Base-by-base conservation (phyloP, 371 early-diverging fungal species). In the Syncephalastrum racemosum region DNA sequence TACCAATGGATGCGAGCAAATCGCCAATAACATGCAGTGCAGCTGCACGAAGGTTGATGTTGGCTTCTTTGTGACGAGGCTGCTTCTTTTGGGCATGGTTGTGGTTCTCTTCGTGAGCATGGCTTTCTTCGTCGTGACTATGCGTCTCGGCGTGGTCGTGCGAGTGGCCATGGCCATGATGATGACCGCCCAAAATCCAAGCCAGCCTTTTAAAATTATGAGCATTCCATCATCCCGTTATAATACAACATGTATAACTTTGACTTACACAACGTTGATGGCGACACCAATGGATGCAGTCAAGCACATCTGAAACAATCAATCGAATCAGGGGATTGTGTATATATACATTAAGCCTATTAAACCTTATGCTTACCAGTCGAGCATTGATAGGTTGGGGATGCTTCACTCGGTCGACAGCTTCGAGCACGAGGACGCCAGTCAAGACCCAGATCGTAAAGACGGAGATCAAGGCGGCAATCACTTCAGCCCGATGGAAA, bases 21-120 rank as follows among this genome's bases (percentile, higher is more conserved):
- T 96, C 96, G 15, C 94, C 94, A 43, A 96, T 69, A 27, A 93
- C 92, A 68, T 96, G 93, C 49, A 88, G 76, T 20, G 85, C 83
- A 8, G 91, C 89, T 18, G 92, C 87, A 22, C 84, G 75, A 24
- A 91, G 78, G 56, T 90, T 90, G 53, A 91, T 81, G 57, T 86
- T 90, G 20, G 72, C 47, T 67, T 80, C 75, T 10, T 31, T 31
- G 36, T 31, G 36, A 8, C 36, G 36, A 31, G 6, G 36, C 2
- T 31, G 36, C 36, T 31, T 31, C 36, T 31, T 36, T 15, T 59
- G n/a, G 4, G 40, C 41, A 20, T 43, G 14, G 13, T 46, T n/a
- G 24, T 43, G 46, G 12, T 50, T 40, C 39, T 46, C 36, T 12
- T 47, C 48, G 15, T 56, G 56, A 24, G n/a, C 15, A 41, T 49